A percentile compares a stretch with the other conserved stretches of the same genome.
These are phyloP conservation scores for Rubroboletus pulcherrimus DNA, from an alignment of 768 basidiomycete species.

Conservation along the genomic window DNA sequence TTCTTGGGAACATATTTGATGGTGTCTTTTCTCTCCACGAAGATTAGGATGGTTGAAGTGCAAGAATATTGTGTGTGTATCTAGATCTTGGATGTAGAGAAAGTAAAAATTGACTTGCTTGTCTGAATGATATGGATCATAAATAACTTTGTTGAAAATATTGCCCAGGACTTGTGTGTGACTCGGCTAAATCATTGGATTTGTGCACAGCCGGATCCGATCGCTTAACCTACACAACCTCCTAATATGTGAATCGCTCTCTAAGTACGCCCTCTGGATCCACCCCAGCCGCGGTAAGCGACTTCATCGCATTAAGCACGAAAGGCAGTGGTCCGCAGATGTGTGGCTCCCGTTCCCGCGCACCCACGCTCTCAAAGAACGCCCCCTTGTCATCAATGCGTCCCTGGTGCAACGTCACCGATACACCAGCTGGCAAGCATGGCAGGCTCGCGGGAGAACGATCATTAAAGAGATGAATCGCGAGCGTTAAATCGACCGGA, in stretches of 20 bases:
- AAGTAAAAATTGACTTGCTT: neutral
- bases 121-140: neutral
- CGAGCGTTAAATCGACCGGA: conserved; percentile 13
- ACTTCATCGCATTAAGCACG: conserved; percentile 20
- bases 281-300: conserved; percentile 21
- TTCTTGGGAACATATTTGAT: neutral
- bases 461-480: conserved; percentile 17
- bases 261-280: conserved; percentile 21
- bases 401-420: conserved; percentile 14
- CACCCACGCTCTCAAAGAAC: conserved; percentile 19
- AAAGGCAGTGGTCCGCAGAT: conserved; percentile 27
- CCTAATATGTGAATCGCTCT: conserved; percentile 26
- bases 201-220: neutral
- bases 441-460: neutral
- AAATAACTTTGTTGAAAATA: neutral
- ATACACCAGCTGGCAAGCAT: conserved; percentile 4
- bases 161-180: neutral
- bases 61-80: neutral
- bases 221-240: neutral
- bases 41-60: neutral
- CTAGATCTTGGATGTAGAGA: neutral
- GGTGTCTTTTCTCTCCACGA: neutral
- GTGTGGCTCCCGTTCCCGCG: conserved; percentile 13
- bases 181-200: neutral
- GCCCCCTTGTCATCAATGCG: conserved; percentile 17